Percentiles rank a stretch among this genome's conserved stretches.
These are phyloP conservation scores for Daldinia decipiens DNA, from an alignment of 495 filamentous ascomycete species.

Conservation along the genomic window DNA sequence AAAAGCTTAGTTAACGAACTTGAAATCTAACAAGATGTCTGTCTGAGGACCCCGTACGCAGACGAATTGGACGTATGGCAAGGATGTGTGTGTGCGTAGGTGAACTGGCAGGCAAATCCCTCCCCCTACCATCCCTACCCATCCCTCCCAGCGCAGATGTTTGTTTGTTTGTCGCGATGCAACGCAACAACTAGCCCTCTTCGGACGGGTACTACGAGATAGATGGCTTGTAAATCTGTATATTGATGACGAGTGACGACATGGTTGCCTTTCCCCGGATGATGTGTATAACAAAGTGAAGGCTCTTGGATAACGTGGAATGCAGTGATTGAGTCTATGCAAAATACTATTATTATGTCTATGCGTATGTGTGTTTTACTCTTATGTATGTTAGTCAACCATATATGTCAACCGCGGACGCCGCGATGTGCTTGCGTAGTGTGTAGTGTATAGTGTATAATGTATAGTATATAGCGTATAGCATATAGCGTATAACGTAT, in stretches of 20 bases:
- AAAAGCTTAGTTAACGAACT: constrained; percentile 28
- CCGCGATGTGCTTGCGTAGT: constrained; percentile 25
- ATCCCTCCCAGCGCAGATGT: constrained; percentile 28
- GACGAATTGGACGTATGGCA: constrained; percentile 21
- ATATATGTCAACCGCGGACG: constrained; percentile 39
- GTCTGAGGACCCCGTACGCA: not conserved
- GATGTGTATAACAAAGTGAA: constrained; percentile 9
- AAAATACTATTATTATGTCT: not conserved
- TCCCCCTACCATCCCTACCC: constrained; percentile 18
- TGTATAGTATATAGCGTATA: no score
- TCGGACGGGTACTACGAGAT: constrained; percentile 22
- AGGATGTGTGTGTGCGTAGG: constrained; percentile 17
- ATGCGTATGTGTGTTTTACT: constrained; percentile 1
- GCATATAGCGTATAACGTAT: not conserved
- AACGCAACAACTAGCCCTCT: constrained; percentile 32
- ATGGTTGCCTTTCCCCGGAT: constrained; percentile 28
- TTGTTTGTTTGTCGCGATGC: constrained; percentile 29
- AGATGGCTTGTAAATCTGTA: constrained; percentile 13
- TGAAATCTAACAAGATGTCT: constrained; percentile 7
- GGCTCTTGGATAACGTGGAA: constrained; percentile 39
- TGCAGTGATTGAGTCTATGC: constrained; percentile 36
- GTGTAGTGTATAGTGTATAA: not conserved
- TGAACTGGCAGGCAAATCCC: constrained; percentile 30
- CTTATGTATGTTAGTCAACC: constrained; percentile 15
- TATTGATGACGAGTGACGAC: constrained; percentile 38